Percentiles rank a stretch among this genome's conserved stretches.
Evolutionary conservation across 2,329 filamentous ascomycete genomes (phyloP).

Genomic region (Paraconiothyrium sp.): DNA sequence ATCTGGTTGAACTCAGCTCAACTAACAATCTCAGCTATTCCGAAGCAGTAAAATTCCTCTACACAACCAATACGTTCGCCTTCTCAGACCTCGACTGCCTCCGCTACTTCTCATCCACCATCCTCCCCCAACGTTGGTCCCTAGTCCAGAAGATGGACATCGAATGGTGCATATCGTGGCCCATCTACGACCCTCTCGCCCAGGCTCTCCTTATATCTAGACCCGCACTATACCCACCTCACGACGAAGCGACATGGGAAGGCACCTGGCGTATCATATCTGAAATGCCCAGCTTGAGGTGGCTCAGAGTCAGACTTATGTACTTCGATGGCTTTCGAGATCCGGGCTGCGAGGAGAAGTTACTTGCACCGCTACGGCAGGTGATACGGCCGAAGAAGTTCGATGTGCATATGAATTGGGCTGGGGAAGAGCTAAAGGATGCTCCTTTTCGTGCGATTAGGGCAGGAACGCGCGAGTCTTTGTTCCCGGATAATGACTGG

Average conservation of each 20-base stretch:
- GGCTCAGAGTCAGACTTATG: slow-evolving; percentile 26
- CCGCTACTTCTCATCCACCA: slow-evolving; percentile 32
- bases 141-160: slow-evolving; percentile 27
- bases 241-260: slow-evolving; percentile 38
- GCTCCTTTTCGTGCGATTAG: slow-evolving; percentile 46
- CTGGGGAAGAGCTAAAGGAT: slow-evolving; percentile 22
- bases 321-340: slow-evolving; percentile 35
- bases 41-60: slow-evolving; percentile 30
- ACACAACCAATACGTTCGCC: slow-evolving; percentile 34
- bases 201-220: slow-evolving; percentile 26
- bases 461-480: slow-evolving; percentile 10
- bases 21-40: slow-evolving; percentile 26
- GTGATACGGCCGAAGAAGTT: slow-evolving; percentile 26
- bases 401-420: slow-evolving; percentile 31
- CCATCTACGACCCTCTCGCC: slow-evolving; percentile 32
- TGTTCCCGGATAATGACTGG: slow-evolving; percentile 1
- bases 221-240: slow-evolving; percentile 31
- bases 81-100: slow-evolving; percentile 35
- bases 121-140: slow-evolving; percentile 29
- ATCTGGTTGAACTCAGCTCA: background rate
- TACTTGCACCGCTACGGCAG: slow-evolving; percentile 27
- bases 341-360: slow-evolving; percentile 25
- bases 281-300: slow-evolving; percentile 27
- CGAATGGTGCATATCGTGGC: slow-evolving; percentile 32
- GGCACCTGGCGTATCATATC: slow-evolving; percentile 34